A percentile compares a stretch with the other conserved stretches of the same genome.
Evolutionary conservation across 2,329 filamentous ascomycete genomes (phyloP).

Genomic region (Arachnopeziza araneosa): DNA sequence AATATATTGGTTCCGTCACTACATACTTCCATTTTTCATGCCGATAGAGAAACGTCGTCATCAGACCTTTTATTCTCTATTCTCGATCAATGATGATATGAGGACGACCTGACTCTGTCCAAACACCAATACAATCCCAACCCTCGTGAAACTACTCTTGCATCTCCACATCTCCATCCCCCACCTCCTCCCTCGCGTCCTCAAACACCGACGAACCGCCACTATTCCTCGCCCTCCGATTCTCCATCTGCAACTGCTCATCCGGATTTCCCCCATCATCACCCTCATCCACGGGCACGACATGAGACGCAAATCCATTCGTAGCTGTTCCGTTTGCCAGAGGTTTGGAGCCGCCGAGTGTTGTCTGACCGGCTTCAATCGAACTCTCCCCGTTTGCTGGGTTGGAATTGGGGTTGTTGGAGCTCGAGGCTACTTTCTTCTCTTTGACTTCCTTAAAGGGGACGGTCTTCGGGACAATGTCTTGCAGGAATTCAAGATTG

Average conservation of each 20-base stretch:
- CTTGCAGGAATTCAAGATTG: slow-evolving; percentile 89
- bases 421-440: slow-evolving; percentile 42
- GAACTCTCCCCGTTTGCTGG: slow-evolving; percentile 22
- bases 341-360: slow-evolving; percentile 25
- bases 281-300: background rate
- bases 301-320: background rate
- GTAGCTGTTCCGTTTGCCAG: background rate
- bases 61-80: too few relatives aligned
- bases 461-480: slow-evolving; percentile 82
- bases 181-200: slow-evolving; percentile 5
- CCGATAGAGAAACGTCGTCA: too few relatives aligned
- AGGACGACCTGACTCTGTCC: background rate
- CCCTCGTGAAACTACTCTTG: background rate
- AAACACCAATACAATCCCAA: background rate
- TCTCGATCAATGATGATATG: too few relatives aligned
- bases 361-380: slow-evolving; percentile 26
- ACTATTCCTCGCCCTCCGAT: slow-evolving; percentile 17
- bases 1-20: too few relatives aligned
- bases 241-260: slow-evolving; percentile 30
- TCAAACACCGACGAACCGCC: slow-evolving; percentile 13
- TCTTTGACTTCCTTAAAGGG: slow-evolving; percentile 76
- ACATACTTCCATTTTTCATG: too few relatives aligned
- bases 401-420: slow-evolving; percentile 9
- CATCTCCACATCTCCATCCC: slow-evolving; percentile 29
- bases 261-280: slow-evolving; percentile 23